These are phyloP conservation scores for Fomitopsis schrenkii DNA, from an alignment of 1,284 basidiomycete genomes.

Conservation along the genomic window DNA sequence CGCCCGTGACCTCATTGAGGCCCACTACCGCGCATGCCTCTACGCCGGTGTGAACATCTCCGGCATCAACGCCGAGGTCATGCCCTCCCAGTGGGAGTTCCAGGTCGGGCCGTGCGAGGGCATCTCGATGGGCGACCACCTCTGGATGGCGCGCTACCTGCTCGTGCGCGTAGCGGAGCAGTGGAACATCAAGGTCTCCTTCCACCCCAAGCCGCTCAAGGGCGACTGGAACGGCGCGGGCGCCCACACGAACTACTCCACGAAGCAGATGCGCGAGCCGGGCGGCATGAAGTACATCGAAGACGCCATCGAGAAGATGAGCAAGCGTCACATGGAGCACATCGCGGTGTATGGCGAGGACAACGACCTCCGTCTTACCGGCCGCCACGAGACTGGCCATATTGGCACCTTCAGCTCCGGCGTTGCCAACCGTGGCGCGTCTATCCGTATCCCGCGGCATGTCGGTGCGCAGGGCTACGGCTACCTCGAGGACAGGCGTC, in stretches of 20 bases:
- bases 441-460: constrained; percentile 92
- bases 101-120: constrained; percentile 98
- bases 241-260: constrained; percentile 94
- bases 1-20: constrained; percentile 98
- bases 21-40: constrained; percentile 97
- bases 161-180: constrained; percentile 94
- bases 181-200: constrained; percentile 96
- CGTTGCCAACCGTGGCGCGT: constrained; percentile 96
- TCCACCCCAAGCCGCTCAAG: constrained; percentile 98
- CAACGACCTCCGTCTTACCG: constrained; percentile 92
- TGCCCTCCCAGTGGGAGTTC: constrained; percentile 99
- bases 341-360: constrained; percentile 97
- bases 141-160: constrained; percentile 96
- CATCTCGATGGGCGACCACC: constrained; percentile 98
- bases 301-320: constrained; percentile 87
- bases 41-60: constrained; percentile 98
- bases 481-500: constrained; percentile 95
- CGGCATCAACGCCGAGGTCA: constrained; percentile 99
- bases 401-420: constrained; percentile 92
- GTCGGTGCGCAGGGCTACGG: constrained; percentile 91
- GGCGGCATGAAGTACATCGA: constrained; percentile 96
- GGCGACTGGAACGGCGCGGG: constrained; percentile 99
- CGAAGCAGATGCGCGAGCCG: constrained; percentile 86
- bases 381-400: constrained; percentile 95
- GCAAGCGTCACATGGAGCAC: constrained; percentile 83